Percentiles rank a stretch among this genome's conserved stretches.
These are phyloP conservation scores for Asterochloris sp. DNA, from an alignment of 139 green algal genomes.

Conservation along the genomic window DNA sequence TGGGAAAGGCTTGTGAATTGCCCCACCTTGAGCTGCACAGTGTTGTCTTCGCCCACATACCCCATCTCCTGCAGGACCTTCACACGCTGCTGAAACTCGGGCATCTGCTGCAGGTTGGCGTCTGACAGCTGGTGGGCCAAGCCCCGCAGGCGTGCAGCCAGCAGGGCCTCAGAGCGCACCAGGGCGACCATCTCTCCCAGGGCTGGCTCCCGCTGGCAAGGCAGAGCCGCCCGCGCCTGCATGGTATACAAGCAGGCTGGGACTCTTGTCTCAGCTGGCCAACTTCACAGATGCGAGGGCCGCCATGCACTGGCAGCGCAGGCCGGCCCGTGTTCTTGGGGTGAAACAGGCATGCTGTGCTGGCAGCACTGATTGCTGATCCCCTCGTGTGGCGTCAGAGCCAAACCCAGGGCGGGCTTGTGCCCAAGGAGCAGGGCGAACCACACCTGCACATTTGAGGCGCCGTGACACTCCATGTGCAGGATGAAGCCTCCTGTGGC, in stretches of 20 bases:
- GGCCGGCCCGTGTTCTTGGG: too few relatives aligned
- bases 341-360: too few relatives aligned
- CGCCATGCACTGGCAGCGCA: too few relatives aligned
- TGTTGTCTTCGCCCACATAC: conserved; percentile 69
- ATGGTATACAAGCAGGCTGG: not conserved
- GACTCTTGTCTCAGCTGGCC: not conserved
- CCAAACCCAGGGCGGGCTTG: too few relatives aligned
- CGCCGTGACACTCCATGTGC: too few relatives aligned
- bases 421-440: too few relatives aligned
- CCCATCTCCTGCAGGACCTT: conserved; percentile 73
- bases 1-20: not conserved
- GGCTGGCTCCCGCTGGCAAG: conserved; percentile 45
- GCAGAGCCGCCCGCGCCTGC: conserved; percentile 30
- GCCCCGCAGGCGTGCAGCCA: conserved; percentile 34
- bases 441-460: too few relatives aligned
- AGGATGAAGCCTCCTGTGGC: too few relatives aligned
- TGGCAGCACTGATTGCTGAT: too few relatives aligned
- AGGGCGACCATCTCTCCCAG: conserved; percentile 43
- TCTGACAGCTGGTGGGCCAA: conserved; percentile 63
- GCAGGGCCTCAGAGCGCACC: conserved; percentile 46
- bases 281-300: too few relatives aligned
- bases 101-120: conserved; percentile 78
- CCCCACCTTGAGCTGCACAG: conserved; percentile 72
- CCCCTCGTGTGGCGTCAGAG: too few relatives aligned
- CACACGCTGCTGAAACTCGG: conserved; percentile 82